A percentile compares a stretch with the other conserved stretches of the same genome.
Conservation (phyloP, 2,329 filamentous ascomycete genomes). For the Metarhizium robertsii region DNA sequence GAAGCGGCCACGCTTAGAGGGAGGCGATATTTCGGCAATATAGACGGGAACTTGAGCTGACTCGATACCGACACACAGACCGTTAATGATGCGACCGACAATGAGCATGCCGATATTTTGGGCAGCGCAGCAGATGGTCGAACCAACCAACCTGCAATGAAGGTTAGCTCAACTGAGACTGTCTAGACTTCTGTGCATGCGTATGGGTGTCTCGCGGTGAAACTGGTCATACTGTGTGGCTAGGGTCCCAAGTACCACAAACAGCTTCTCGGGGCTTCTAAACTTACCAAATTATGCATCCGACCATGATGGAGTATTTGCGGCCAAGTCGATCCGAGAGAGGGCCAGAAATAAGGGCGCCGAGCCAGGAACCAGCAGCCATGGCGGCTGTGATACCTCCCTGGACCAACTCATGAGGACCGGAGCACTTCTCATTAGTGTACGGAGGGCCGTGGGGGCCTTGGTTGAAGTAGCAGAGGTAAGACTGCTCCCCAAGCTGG, state of each 20-base stretch:
- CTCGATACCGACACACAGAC: slow-evolving; percentile 54
- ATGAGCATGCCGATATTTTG: slow-evolving; percentile 42
- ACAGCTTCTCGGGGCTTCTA: not conserved
- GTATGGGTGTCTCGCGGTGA: not conserved
- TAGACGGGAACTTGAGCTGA: slow-evolving; percentile 64
- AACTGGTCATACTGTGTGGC: not conserved
- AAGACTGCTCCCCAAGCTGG: slow-evolving; percentile 24
- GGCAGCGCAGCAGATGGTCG: slow-evolving; percentile 33
- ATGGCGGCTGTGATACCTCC: slow-evolving; percentile 44
- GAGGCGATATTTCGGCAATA: slow-evolving; percentile 53
- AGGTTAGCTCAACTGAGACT: not conserved
- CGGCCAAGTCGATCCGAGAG: slow-evolving; percentile 40
- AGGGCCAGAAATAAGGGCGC: slow-evolving; percentile 37
- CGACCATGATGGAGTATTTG: slow-evolving; percentile 41
- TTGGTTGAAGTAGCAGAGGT: slow-evolving; percentile 29
- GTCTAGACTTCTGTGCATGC: not conserved
- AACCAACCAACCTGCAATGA: slow-evolving; percentile 35
- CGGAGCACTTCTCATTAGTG: slow-evolving; percentile 20
- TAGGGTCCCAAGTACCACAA: not conserved
- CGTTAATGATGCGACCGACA: slow-evolving; percentile 53
- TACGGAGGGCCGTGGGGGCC: slow-evolving; percentile 23
- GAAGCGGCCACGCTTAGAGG: slow-evolving; percentile 51
- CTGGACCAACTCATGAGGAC: slow-evolving; percentile 32
- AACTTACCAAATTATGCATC: slow-evolving; percentile 40
- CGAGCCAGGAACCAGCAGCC: slow-evolving; percentile 41